Percentiles rank a stretch among this genome's conserved stretches.
phyloP scores from a whole-genome alignment of 192 early-diverging fungal species.

The Umbelopsis sp. region DNA sequence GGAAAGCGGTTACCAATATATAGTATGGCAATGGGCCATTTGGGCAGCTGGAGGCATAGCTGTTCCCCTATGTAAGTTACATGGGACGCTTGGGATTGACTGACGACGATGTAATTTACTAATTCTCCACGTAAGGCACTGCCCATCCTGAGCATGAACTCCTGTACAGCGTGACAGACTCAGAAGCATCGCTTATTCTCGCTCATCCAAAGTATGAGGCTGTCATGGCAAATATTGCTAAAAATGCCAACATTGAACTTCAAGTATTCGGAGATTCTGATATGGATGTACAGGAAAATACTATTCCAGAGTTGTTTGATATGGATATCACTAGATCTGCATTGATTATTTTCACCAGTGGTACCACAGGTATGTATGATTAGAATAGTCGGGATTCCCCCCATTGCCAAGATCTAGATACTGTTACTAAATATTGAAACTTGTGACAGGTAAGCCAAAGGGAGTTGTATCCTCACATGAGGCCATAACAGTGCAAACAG shows the following conservation, averaged over 20 bases:
- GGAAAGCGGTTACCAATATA: slow-evolving; percentile 66
- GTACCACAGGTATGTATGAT: slow-evolving; percentile 52
- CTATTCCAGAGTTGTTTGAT: slow-evolving; percentile 17
- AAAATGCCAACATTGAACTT: neutral
- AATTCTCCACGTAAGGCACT: slow-evolving; percentile 39
- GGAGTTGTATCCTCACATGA: slow-evolving; percentile 80
- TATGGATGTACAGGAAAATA: slow-evolving; percentile 2
- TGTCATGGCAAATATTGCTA: slow-evolving; percentile 27
- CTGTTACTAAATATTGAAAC: slow-evolving; percentile 24
- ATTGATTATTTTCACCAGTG: slow-evolving; percentile 80
- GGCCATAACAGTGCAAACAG: slow-evolving; percentile 66
- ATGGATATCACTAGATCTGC: slow-evolving; percentile 45
- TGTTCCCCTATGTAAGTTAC: slow-evolving; percentile 70
- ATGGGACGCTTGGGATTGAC: neutral
- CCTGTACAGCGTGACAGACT: slow-evolving; percentile 71
- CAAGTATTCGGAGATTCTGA: neutral
- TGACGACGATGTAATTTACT: neutral
- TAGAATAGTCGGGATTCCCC: too few species aligned
- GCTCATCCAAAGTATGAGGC: slow-evolving; percentile 55
- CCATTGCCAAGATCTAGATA: neutral
- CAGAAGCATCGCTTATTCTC: slow-evolving; percentile 61
- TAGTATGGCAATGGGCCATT: slow-evolving; percentile 67
- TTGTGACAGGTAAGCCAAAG: slow-evolving; percentile 67
- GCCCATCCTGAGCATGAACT: slow-evolving; percentile 78
- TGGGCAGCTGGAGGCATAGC: slow-evolving; percentile 82